Base-by-base conservation (phyloP, 495 filamentous ascomycete species). In the Copromyces sp. region DNA sequence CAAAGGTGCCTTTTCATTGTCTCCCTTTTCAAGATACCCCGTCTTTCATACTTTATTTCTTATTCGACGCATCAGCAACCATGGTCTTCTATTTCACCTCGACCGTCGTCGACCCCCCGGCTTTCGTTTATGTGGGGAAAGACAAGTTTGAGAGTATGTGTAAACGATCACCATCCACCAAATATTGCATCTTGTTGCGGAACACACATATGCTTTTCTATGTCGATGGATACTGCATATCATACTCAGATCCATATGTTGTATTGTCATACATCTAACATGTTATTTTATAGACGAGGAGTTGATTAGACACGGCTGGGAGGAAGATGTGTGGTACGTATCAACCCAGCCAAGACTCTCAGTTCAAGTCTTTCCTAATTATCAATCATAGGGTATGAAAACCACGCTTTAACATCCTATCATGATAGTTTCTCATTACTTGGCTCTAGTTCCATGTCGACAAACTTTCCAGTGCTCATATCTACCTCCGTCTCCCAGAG, bases 71-170 rank as follows among this genome's bases (percentile, higher is more conserved):
- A 44, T 38, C 37, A 53, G n/a, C 65, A 76, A 80, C 73, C 12
- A 99, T 99, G 95, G 95, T 99, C 47, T 97, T 91, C 82, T 98
- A 97, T 80, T 98, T 97, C 83, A 95, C 90, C 3, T 98, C 95
- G 9, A 94, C 89, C 68, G 88, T 89, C 44, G 83, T 86, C 39
- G 80, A 80, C 45, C 84, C 90, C 24, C 90, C 96, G 2, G 95
- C 94, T 35, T 93, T 90, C 76, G 89, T 98, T 75, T 99, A 98
- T 79, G 93, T 97, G 39, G 95, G 95, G 79, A 99, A 98, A 84
- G 95, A 99, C 85, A 99, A 99, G 83, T 93, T 97, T 72, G 95
- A 99, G 84, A 99, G 95, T 98, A 87, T 77, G 90, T 74, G n/a
- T 42, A 69, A 20, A 45, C 37, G 24, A 59, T 59, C 20, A 59